These are phyloP conservation scores for Boletus hoseneyae DNA, from an alignment of 1,284 basidiomycete species.

Conservation along the genomic window DNA sequence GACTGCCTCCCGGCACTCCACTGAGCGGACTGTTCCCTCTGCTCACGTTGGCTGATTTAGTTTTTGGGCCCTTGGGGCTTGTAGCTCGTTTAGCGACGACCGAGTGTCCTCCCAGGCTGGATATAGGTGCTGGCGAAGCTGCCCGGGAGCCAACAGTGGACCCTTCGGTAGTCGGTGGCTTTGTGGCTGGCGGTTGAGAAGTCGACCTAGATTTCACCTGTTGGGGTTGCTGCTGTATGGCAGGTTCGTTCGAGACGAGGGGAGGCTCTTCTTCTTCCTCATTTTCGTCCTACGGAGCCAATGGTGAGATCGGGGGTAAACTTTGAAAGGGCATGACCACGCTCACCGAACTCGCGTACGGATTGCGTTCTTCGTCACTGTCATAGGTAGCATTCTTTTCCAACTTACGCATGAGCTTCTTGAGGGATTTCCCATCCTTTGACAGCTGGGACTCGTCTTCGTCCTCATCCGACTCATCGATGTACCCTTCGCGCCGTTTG, in stretches of 20 bases:
- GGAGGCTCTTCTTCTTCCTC: conserved; percentile 62
- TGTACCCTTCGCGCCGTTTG: conserved; percentile 62
- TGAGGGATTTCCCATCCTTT: conserved; percentile 71
- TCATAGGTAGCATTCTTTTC: conserved; percentile 76
- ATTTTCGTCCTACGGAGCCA: conserved; percentile 53
- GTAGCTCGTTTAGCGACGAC: conserved; percentile 81
- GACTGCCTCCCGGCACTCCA: conserved; percentile 37
- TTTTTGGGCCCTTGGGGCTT: conserved; percentile 65
- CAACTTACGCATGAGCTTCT: conserved; percentile 70
- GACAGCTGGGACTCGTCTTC: conserved; percentile 55
- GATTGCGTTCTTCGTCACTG: conserved; percentile 78
- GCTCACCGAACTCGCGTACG: conserved; percentile 73
- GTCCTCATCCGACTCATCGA: conserved; percentile 73
- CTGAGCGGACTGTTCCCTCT: conserved; percentile 55
- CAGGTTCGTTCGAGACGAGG: conserved; percentile 49
- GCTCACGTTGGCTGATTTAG: conserved; percentile 43
- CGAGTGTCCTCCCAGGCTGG: conserved; percentile 62
- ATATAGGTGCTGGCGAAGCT: conserved; percentile 52
- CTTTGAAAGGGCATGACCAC: neutral
- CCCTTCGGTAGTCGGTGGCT: conserved; percentile 32
- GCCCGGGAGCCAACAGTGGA: conserved; percentile 45
- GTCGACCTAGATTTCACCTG: conserved; percentile 32
- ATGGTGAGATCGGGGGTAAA: conserved; percentile 9
- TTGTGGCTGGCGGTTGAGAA: conserved; percentile 33
- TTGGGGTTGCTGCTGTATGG: conserved; percentile 52